Evolutionary conservation across 768 basidiomycete genomes (phyloP).

Genomic region (Boletales sp.): DNA sequence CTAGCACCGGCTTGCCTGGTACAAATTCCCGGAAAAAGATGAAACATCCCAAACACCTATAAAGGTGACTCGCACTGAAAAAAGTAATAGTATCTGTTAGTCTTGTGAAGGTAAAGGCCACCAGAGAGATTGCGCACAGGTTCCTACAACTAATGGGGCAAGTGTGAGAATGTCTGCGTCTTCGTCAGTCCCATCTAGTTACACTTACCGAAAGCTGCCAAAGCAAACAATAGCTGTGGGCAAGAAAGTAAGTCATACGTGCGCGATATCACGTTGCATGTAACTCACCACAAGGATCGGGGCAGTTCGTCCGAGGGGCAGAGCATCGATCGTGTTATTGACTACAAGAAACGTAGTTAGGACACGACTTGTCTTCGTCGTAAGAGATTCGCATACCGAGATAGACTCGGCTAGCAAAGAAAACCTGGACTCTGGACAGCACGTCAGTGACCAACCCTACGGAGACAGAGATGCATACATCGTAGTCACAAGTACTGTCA

Average conservation of each 20-base stretch:
- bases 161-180: background rate
- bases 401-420: constrained; percentile 11
- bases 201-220: constrained; percentile 10
- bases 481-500: constrained; percentile 14
- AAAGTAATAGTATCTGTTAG: background rate
- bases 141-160: constrained; percentile 1
- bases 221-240: constrained; percentile 8
- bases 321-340: background rate
- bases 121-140: background rate
- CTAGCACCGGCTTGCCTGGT: constrained; percentile 10
- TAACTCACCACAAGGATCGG: constrained; percentile 10
- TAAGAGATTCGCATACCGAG: constrained; percentile 2
- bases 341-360: constrained; percentile 3
- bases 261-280: background rate
- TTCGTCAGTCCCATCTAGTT: background rate
- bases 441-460: background rate
- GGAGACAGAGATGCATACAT: constrained; percentile 5
- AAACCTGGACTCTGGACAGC: constrained; percentile 9
- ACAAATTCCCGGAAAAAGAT: constrained; percentile 1
- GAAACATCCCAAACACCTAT: constrained; percentile 6
- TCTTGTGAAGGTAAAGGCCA: background rate
- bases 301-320: constrained; percentile 11
- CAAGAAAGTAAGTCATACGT: background rate
- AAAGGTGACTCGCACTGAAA: constrained; percentile 10
- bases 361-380: background rate